Conservation (phyloP, 805 yeast species). For the Ascoidea asiatica region DNA sequence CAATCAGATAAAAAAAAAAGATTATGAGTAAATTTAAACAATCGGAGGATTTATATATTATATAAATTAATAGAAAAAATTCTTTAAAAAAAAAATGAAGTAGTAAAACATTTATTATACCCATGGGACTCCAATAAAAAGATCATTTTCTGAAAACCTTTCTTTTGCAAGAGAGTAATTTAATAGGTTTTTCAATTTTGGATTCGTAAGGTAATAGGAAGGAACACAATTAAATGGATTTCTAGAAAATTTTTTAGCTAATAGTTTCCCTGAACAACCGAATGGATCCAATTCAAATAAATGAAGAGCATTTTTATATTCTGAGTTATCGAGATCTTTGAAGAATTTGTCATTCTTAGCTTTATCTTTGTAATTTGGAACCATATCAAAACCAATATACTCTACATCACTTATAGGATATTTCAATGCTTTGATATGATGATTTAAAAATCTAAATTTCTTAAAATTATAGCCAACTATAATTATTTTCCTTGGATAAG, state of each 20-base stretch:
- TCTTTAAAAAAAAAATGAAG: too few species aligned
- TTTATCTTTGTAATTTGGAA: conserved; percentile 13
- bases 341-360: conserved; percentile 25
- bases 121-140: not conserved
- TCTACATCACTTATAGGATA: conserved; percentile 23
- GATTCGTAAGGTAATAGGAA: conserved; percentile 18
- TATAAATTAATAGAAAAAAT: too few species aligned
- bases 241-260: conserved; percentile 34
- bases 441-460: conserved; percentile 37
- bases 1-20: too few species aligned
- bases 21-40: too few species aligned
- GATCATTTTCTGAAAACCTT: not conserved
- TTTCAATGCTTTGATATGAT: conserved; percentile 40
- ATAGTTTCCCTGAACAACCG: conserved; percentile 33
- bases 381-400: conserved; percentile 46
- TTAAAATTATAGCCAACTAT: conserved; percentile 72
- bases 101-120: too few species aligned
- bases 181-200: conserved; percentile 3
- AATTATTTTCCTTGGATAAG: conserved; percentile 37
- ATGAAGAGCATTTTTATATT: conserved; percentile 37
- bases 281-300: conserved; percentile 43
- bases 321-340: conserved; percentile 31
- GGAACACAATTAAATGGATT: conserved; percentile 41
- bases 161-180: too few species aligned
- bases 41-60: too few species aligned